Percentiles rank a stretch among this genome's conserved stretches.
phyloP scores from a whole-genome alignment of 2,329 filamentous ascomycete genomes.

The Neopestalotiopsis sp. region DNA sequence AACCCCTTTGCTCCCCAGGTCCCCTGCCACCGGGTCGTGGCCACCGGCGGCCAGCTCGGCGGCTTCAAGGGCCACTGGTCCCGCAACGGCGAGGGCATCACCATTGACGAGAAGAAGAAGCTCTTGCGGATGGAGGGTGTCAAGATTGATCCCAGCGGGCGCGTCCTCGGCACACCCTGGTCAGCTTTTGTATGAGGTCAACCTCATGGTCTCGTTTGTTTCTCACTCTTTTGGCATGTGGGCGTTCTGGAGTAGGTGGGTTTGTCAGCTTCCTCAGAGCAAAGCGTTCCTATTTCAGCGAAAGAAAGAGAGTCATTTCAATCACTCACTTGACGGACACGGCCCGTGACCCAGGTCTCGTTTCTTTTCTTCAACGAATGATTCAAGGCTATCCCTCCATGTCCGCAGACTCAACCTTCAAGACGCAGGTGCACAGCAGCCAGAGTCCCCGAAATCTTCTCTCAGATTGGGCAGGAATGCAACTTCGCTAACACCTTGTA shows the following conservation, averaged over 20 bases:
- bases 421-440: not conserved
- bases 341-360: too few species aligned
- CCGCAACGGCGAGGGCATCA: slow-evolving; percentile 63
- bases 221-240: not conserved
- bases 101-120: slow-evolving; percentile 67
- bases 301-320: too few species aligned
- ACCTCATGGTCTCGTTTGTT: not conserved
- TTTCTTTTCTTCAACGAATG: too few species aligned
- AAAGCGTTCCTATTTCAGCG: too few species aligned
- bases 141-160: slow-evolving; percentile 63
- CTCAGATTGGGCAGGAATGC: not conserved
- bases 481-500: not conserved
- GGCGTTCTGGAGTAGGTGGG: not conserved
- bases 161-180: slow-evolving; percentile 63
- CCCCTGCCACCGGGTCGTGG: slow-evolving; percentile 82
- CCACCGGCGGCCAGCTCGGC: slow-evolving; percentile 72
- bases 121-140: slow-evolving; percentile 70
- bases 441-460: not conserved
- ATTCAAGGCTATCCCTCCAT: too few species aligned
- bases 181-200: slow-evolving; percentile 39
- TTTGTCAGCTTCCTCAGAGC: not conserved
- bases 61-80: slow-evolving; percentile 74
- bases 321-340: too few species aligned
- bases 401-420: too few species aligned
- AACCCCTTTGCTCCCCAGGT: slow-evolving; percentile 86